Conservation (phyloP, 2,329 filamentous ascomycete genomes). For the Penicillium fuscoglaucum region DNA sequence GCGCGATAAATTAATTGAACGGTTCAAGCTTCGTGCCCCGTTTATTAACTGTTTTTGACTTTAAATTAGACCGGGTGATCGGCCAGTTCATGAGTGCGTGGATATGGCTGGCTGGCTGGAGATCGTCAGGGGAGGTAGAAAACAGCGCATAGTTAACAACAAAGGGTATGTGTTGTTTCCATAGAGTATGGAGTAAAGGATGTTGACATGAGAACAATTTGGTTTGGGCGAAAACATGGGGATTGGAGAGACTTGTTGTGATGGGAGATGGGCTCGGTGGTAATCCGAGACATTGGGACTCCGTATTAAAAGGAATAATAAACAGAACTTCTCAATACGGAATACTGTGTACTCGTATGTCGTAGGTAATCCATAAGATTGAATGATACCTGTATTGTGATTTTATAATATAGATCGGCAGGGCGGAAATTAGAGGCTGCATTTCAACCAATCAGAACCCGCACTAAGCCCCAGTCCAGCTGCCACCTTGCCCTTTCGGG, state of each 20-base stretch:
- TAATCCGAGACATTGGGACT: background rate
- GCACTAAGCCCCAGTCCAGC: background rate
- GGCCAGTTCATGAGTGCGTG: background rate
- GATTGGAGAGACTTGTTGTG: background rate
- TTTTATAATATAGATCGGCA: slow-evolving; percentile 21
- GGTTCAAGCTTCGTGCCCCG: background rate
- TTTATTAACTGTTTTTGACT: background rate
- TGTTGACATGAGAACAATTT: background rate
- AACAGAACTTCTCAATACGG: background rate
- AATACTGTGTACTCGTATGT: background rate
- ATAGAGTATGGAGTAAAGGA: background rate
- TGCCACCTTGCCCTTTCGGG: slow-evolving; percentile 15
- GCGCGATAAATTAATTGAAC: background rate
- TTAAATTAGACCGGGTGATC: slow-evolving; percentile 4
- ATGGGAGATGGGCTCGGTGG: background rate
- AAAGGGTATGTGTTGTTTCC: background rate
- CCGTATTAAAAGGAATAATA: background rate
- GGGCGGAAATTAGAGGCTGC: slow-evolving; percentile 22
- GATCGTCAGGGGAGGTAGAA: slow-evolving; percentile 9
- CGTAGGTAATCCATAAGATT: background rate
- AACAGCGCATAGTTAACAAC: slow-evolving; percentile 3
- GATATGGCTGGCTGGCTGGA: background rate
- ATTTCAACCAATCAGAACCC: background rate
- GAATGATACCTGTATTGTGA: background rate
- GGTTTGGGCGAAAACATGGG: background rate